Base-by-base conservation (phyloP, 129 eudicot species). In the Centrapalus pauciflorus region DNA sequence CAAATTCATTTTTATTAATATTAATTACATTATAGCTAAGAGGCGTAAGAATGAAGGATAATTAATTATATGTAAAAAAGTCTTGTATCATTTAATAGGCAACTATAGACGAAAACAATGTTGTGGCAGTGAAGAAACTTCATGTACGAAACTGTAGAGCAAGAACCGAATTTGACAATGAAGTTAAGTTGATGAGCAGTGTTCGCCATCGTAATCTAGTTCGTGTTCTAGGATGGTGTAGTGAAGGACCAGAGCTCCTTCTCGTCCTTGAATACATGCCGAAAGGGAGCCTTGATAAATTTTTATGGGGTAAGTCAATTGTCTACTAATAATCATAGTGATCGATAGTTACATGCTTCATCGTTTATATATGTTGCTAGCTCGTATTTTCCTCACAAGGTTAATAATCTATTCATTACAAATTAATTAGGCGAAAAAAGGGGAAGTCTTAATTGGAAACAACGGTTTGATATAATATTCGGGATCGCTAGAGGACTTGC, bases 401-500 rank as follows among this genome's bases (percentile, higher is more conserved):
- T 68, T 20, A 24, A 13, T 45, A 5, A 25, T 8, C 14, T 61
- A 41, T 24, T 17, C n/a, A 7, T 5, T 61, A 55, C 48, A 43
- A 27, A 48, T 21, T 10, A 4, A 17, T 0, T 55, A 84, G 92
- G 92, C 34, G 87, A 79, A 4, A 74, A 62, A 54, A 64, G 28
- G 21, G 87, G 87, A 61, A 56, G 27, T 34, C 76, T 82, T 1
- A 76, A 57, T 13, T 82, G 88, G 92, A 82, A 73, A 29, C 81
- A 85, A 38, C 63, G 88, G 40, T 76, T 54, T 51, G 77, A 79
- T 35, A 79, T 85, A 20, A 82, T 85, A 13, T 76, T 73, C 41
- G 88, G 92, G 37, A 73, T 67, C 1, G 88, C 88, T n/a, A 67
- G 85, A 21, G 92, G 92, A 28, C 85, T 85, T 43, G 92, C 87